Conservation (phyloP, 83 land plant species). For the Picea abies region DNA sequence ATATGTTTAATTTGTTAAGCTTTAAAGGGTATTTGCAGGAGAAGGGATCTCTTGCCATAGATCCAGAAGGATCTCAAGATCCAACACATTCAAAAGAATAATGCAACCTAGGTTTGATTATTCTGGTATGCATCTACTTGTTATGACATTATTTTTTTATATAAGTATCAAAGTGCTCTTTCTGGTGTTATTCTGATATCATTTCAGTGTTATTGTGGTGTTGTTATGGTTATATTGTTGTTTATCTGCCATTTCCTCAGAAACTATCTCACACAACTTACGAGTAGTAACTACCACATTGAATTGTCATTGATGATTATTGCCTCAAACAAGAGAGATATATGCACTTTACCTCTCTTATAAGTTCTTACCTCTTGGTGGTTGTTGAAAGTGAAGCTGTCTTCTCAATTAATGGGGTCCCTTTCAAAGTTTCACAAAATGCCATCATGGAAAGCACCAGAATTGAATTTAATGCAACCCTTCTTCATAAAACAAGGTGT, state of each 20-base stretch:
- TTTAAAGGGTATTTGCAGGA: no score
- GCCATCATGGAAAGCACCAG: neutral
- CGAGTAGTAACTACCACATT: neutral
- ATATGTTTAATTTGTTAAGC: no score
- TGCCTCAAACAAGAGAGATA: neutral
- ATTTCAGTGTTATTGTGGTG: no score
- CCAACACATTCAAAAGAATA: no score
- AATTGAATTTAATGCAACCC: neutral
- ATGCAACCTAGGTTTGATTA: no score
- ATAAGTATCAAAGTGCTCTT: no score
- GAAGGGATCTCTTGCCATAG: no score
- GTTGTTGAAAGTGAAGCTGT: neutral
- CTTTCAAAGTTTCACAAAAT: neutral
- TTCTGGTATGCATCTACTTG: no score
- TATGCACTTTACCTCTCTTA: neutral
- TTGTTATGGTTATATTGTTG: no score
- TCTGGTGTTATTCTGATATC: no score
- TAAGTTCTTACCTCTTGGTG: neutral
- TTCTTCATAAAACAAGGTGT: neutral
- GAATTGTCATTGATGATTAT: neutral
- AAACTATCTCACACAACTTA: neutral
- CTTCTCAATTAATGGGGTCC: neutral
- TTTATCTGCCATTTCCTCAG: neutral
- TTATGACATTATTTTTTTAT: no score
- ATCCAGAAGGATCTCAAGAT: no score